Base-by-base conservation (phyloP, 2,329 filamentous ascomycete species). In the Colletotrichum australisinense region DNA sequence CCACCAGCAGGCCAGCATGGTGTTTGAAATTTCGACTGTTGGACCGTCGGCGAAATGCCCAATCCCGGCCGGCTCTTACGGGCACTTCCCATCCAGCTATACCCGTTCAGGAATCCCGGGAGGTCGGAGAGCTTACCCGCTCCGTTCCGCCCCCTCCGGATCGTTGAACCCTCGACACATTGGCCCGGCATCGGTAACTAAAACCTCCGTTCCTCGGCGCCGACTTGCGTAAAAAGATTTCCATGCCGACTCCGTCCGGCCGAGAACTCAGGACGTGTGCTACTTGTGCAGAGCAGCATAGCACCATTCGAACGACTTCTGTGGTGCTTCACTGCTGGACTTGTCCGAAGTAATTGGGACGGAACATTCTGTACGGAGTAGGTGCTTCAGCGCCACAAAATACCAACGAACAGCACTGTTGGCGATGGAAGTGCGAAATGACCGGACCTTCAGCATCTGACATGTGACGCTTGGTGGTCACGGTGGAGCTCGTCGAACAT, bases 131-230 rank as follows among this genome's bases (percentile, higher is more conserved):
- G 35, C 52, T 26, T 3, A 16, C 24, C 30, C 19, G 8, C 42
- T n/a, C 62, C 42, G 63, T 65, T 22, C 63, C 63, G 63, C 22
- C n/a, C 14, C 16, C 32, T 38, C 68, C 68, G 68, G 63, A 55
- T 42, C 26, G 22, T 12, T 24, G 55, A 67, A 49, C 68, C 16
- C 24, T 69, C 55, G 32, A 11, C 22, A 32, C 19, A 67, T 28
- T 9, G 24, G 14, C 12, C 56, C 63, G 53, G 42, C 8, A 4
- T 66, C 63, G 68, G 68, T 42, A 14, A 67, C 28, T 57, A 42
- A 30, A 46, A 14, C 60, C 14, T 46, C 68, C 68, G 68, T 22
- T 19, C 28, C 53, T 38, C 63, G 56, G 42, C 19, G 22, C 68
- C 35, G 55, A 35, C 5, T n/a, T 19, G 22, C 49, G 19, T 14